Evolutionary conservation across 345 rosid species (phyloP).

Genomic region (Heritiera fomes): DNA sequence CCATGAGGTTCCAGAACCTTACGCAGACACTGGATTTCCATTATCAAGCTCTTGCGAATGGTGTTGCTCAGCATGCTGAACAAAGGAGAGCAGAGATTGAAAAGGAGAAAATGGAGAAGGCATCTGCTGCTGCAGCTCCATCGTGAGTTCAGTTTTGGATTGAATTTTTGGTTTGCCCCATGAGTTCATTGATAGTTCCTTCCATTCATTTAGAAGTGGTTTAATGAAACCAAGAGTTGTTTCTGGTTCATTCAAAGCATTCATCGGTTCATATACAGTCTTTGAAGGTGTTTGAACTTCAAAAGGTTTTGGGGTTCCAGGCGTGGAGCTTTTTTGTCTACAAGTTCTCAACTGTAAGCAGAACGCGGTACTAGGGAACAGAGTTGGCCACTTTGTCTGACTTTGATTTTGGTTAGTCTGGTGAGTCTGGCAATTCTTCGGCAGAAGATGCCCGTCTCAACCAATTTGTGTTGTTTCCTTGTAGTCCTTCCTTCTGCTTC

Average conservation of each 20-base stretch:
- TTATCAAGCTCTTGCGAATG: slow-evolving; percentile 85
- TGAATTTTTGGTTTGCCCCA: slow-evolving; percentile 28
- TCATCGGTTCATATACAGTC: slow-evolving; percentile 24
- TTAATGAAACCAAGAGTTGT: slow-evolving; percentile 17
- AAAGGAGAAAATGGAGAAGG: slow-evolving; percentile 81
- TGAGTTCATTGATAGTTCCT: slow-evolving; percentile 22
- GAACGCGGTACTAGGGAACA: not conserved
- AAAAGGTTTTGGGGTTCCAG: not conserved
- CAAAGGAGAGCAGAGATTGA: slow-evolving; percentile 86
- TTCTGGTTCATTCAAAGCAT: slow-evolving; percentile 26
- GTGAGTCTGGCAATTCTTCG: slow-evolving; percentile 24
- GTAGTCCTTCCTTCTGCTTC: not conserved
- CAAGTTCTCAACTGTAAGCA: slow-evolving; percentile 10
- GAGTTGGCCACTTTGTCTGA: slow-evolving; percentile 15
- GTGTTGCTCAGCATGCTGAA: slow-evolving; percentile 91
- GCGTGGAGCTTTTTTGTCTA: slow-evolving; percentile 16
- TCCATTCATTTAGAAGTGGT: slow-evolving; percentile 27
- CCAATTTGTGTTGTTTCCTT: not conserved
- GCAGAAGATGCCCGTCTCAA: slow-evolving; percentile 28
- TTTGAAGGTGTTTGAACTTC: slow-evolving; percentile 4
- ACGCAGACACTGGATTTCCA: slow-evolving; percentile 76
- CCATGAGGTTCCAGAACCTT: slow-evolving; percentile 79
- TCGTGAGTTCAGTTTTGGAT: slow-evolving; percentile 30
- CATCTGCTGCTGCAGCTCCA: slow-evolving; percentile 41
- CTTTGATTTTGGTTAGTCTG: not conserved